A percentile compares a stretch with the other conserved stretches of the same genome.
phyloP scores from a whole-genome alignment of 1,139 yeast species.

The Scheffersomyces segobiensis region DNA sequence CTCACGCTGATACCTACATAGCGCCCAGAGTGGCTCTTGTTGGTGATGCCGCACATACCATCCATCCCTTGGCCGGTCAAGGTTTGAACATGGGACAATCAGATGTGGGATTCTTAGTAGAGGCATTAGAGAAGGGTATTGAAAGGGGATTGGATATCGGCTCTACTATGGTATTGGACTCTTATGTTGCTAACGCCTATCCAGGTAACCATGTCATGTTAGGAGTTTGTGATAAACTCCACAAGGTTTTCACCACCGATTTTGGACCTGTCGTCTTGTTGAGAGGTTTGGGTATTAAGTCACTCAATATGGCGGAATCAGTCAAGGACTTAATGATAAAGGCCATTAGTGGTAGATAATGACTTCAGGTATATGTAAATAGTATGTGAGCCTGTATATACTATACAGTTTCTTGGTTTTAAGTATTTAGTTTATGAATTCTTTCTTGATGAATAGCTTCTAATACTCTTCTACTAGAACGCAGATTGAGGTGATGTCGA shows the following conservation, averaged over 20 bases:
- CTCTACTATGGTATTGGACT: constrained; percentile 75
- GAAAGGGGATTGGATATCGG: constrained; percentile 89
- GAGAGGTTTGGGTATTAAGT: constrained; percentile 74
- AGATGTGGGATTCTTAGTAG: constrained; percentile 74
- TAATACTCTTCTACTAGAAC: neutral
- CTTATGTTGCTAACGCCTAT: constrained; percentile 80
- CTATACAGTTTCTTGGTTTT: neutral
- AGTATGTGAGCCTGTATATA: neutral
- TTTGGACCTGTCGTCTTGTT: constrained; percentile 70
- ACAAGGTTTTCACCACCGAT: constrained; percentile 80
- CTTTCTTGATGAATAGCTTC: neutral
- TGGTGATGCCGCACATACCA: constrained; percentile 98
- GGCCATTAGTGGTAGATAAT: constrained; percentile 29
- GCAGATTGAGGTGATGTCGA: neutral
- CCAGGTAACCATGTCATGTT: constrained; percentile 76
- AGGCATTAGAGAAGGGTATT: constrained; percentile 68
- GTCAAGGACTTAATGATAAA: constrained; percentile 55
- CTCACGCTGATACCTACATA: constrained; percentile 89
- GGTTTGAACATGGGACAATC: constrained; percentile 98
- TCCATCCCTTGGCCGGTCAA: constrained; percentile 97
- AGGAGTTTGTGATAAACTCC: constrained; percentile 90
- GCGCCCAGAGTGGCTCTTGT: constrained; percentile 83
- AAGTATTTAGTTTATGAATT: neutral
- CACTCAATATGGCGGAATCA: constrained; percentile 61
- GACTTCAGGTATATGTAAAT: neutral